A percentile compares a stretch with the other conserved stretches of the same genome.
Conservation (phyloP, 805 yeast genomes). For the Metschnikowia proteae region DNA sequence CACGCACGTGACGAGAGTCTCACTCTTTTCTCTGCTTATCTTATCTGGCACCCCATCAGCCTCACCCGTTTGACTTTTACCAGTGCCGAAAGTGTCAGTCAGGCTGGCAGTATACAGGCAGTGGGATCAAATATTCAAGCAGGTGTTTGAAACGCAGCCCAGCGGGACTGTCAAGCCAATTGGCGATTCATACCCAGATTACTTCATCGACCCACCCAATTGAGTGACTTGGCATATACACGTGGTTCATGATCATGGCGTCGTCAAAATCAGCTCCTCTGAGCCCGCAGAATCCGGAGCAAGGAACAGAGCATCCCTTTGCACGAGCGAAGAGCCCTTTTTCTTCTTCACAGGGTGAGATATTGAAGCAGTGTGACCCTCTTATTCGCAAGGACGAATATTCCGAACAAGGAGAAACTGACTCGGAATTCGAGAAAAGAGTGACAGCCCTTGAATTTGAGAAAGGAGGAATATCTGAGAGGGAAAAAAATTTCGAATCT, state of each 20-base stretch:
- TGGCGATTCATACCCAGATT: not conserved
- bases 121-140: too few relatives aligned
- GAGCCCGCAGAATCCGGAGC: not conserved
- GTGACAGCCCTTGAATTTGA: not conserved
- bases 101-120: too few relatives aligned
- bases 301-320: not conserved
- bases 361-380: not conserved
- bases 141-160: not conserved
- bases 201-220: not conserved
- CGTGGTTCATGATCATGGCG: not conserved
- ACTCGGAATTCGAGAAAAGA: not conserved
- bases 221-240: not conserved
- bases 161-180: not conserved
- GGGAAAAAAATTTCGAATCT: too few relatives aligned
- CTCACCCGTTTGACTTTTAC: not conserved
- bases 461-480: too few relatives aligned
- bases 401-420: not conserved
- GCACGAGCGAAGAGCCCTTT: slow-evolving; percentile 1
- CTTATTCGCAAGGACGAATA: not conserved
- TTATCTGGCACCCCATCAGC: slow-evolving; percentile 10
- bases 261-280: not conserved
- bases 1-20: slow-evolving; percentile 7
- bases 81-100: not conserved
- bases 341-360: not conserved
- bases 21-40: slow-evolving; percentile 6